phyloP scores from a whole-genome alignment of 2,329 filamentous ascomycete species.

The Xylaria sp. region DNA sequence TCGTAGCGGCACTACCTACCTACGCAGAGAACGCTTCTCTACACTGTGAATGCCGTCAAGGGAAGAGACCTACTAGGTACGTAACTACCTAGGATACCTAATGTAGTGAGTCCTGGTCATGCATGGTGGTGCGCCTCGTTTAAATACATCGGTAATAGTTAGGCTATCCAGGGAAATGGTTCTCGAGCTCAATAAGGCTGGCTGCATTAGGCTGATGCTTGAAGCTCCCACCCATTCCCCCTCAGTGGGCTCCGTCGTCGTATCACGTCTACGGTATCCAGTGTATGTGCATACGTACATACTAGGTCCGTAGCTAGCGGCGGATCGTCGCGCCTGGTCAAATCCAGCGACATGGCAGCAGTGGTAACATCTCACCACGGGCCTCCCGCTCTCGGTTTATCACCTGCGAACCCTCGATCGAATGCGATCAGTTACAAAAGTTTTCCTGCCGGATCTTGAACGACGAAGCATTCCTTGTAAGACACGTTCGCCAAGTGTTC shows the following conservation, averaged over 20 bases:
- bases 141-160: not conserved
- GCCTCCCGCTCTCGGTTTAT: constrained; percentile 2
- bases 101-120: no score
- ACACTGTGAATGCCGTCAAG: no score
- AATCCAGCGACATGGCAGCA: constrained; percentile 6
- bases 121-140: no score
- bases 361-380: constrained; percentile 5
- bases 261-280: not conserved
- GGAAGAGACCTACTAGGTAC: no score
- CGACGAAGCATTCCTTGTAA: constrained; percentile 17
- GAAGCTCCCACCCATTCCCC: no score
- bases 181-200: constrained; percentile 2
- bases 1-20: no score
- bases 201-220: constrained; percentile 4
- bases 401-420: constrained; percentile 24
- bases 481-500: constrained; percentile 18
- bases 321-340: constrained; percentile 7
- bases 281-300: no score
- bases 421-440: constrained; percentile 27
- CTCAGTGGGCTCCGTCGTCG: constrained; percentile 3
- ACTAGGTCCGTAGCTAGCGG: not conserved
- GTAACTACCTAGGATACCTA: no score
- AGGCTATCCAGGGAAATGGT: not conserved
- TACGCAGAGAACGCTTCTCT: no score
- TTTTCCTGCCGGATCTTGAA: constrained; percentile 28